Evolutionary conservation across 1,139 yeast species (phyloP).

Genomic region (Lodderomyces parapsilosis): DNA sequence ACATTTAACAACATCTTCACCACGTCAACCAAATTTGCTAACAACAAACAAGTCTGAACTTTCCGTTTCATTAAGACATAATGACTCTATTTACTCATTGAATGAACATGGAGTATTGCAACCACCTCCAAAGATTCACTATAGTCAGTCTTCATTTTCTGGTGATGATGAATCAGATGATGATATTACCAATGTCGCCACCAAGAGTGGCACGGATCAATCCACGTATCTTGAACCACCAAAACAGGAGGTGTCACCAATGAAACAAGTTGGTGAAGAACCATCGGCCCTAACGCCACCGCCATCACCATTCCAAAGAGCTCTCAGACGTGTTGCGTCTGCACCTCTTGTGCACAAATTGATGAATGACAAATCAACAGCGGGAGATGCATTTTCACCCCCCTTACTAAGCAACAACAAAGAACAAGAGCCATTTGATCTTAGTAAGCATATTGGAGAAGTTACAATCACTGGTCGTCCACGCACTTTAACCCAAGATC

Average conservation of each 20-base stretch:
- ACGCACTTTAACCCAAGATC: conserved; percentile 51
- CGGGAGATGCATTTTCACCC: not conserved
- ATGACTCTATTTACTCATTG: conserved; percentile 40
- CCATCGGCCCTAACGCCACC: conserved; percentile 16
- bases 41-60: conserved; percentile 18
- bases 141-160: conserved; percentile 10
- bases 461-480: conserved; percentile 45
- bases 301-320: conserved; percentile 45
- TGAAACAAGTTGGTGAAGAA: not conserved
- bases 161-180: conserved; percentile 8
- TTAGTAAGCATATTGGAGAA: conserved; percentile 56
- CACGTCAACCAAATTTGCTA: conserved; percentile 9
- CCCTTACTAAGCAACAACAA: conserved; percentile 8
- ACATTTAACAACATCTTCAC: conserved; percentile 27
- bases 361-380: conserved; percentile 27
- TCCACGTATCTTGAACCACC: not conserved
- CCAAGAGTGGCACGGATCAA: not conserved
- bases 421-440: conserved; percentile 29
- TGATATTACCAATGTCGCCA: not conserved
- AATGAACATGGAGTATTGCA: conserved; percentile 26
- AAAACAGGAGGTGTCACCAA: not conserved
- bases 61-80: conserved; percentile 41
- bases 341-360: conserved; percentile 63
- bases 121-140: conserved; percentile 27
- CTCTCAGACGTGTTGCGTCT: conserved; percentile 74